Evolutionary conservation across 345 rosid genomes (phyloP).

Genomic region (Trapa bicornis): DNA sequence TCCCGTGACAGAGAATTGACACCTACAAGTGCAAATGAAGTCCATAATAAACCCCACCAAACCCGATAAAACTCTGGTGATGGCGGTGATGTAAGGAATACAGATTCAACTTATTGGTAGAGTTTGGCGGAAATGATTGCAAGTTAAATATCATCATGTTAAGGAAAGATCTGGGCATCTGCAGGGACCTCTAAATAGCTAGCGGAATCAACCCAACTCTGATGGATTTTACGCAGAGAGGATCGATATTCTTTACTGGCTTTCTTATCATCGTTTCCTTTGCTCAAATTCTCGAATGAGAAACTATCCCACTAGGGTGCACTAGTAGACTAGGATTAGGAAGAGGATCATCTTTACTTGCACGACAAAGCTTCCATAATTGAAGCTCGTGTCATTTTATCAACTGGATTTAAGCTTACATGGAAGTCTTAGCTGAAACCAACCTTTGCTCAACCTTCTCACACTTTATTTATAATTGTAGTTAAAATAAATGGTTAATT

Average conservation of each 20-base stretch:
- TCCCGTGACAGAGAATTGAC: neutral
- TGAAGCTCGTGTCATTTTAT: too few species aligned
- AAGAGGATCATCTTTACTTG: too few species aligned
- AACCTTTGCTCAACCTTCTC: too few species aligned
- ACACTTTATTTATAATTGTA: too few species aligned
- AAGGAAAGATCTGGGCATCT: neutral
- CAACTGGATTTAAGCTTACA: too few species aligned
- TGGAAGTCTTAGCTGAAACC: too few species aligned
- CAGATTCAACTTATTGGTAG: neutral
- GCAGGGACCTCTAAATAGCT: neutral
- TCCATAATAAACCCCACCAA: neutral
- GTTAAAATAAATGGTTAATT: too few species aligned
- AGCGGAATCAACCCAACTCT: neutral
- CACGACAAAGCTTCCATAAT: too few species aligned
- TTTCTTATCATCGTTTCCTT: neutral
- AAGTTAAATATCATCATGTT: neutral
- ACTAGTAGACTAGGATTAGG: too few species aligned
- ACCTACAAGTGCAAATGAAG: neutral
- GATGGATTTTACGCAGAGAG: neutral
- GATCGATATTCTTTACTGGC: neutral
- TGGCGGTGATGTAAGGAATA: neutral
- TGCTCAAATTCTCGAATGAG: neutral
- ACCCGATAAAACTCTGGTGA: neutral
- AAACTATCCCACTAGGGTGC: too few species aligned
- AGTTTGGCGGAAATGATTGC: neutral